A percentile compares a stretch with the other conserved stretches of the same genome.
Evolutionary conservation across 169 alveolate species (phyloP).

Genomic region (Perkinsus marinus): DNA sequence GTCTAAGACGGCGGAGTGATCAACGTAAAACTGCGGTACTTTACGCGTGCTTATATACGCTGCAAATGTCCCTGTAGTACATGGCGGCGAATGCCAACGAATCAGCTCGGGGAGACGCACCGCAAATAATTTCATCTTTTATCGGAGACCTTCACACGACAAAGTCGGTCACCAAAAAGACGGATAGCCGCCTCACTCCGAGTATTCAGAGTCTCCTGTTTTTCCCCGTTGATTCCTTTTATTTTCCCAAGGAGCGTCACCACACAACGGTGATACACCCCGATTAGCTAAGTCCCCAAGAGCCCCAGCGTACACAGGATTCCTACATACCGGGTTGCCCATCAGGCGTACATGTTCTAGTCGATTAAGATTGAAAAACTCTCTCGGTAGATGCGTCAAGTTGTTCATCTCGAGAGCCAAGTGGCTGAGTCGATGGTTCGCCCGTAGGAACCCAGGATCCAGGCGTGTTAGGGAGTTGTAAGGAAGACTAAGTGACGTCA

Average conservation of each 20-base stretch:
- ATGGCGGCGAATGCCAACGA: neutral
- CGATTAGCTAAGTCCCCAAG: neutral
- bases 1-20: neutral
- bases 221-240: neutral
- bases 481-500: neutral
- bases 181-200: neutral
- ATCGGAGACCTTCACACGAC: too few species aligned
- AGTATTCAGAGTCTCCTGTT: neutral
- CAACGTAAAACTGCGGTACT: neutral
- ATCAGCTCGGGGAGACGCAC: neutral
- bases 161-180: too few species aligned
- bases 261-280: neutral
- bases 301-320: neutral
- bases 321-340: neutral
- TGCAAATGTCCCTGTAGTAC: neutral
- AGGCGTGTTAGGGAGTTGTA: neutral
- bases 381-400: neutral
- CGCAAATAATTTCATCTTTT: neutral
- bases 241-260: neutral
- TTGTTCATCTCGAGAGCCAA: neutral
- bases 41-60: neutral
- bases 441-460: neutral
- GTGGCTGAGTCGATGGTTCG: neutral
- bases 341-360: neutral
- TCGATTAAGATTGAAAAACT: neutral